Conservation (phyloP, 1,284 basidiomycete genomes). For the Mycena citricolor region DNA sequence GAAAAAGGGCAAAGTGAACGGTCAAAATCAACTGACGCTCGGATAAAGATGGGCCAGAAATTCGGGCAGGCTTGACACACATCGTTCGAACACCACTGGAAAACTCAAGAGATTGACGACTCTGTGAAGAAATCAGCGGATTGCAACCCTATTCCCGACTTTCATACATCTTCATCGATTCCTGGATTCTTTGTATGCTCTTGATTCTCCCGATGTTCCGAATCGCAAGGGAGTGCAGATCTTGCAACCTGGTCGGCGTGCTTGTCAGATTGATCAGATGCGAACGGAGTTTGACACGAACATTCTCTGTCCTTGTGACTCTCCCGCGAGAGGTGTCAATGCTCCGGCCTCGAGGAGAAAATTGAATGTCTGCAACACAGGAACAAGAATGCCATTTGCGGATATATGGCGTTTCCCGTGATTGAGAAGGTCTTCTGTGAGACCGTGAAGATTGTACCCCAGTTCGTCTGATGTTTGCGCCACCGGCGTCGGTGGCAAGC, state of each 20-base stretch:
- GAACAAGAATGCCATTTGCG: constrained; percentile 74
- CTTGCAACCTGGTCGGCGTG: constrained; percentile 36
- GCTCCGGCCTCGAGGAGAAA: constrained; percentile 68
- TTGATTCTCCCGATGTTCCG: constrained; percentile 69
- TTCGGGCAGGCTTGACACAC: constrained; percentile 45
- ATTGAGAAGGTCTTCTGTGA: constrained; percentile 56
- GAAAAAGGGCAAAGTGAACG: constrained; percentile 1
- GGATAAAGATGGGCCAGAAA: constrained; percentile 81
- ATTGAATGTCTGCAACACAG: constrained; percentile 74
- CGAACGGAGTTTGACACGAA: constrained; percentile 32
- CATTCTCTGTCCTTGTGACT: constrained; percentile 49
- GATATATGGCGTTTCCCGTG: constrained; percentile 53
- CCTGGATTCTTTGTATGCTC: constrained; percentile 73
- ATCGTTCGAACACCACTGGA: constrained; percentile 44
- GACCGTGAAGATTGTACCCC: constrained; percentile 45
- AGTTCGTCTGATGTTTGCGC: constrained; percentile 13
- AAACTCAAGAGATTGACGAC: constrained; percentile 62
- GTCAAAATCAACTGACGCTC: constrained; percentile 48
- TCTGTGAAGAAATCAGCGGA: constrained; percentile 36
- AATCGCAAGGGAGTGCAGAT: constrained; percentile 54
- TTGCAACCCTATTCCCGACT: neutral
- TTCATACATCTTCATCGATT: constrained; percentile 78
- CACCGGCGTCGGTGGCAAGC: constrained; percentile 43
- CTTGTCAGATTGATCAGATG: constrained; percentile 20
- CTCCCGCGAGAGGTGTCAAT: constrained; percentile 45